Base-by-base conservation (phyloP, 805 yeast species). In the Starmerella sp. region DNA sequence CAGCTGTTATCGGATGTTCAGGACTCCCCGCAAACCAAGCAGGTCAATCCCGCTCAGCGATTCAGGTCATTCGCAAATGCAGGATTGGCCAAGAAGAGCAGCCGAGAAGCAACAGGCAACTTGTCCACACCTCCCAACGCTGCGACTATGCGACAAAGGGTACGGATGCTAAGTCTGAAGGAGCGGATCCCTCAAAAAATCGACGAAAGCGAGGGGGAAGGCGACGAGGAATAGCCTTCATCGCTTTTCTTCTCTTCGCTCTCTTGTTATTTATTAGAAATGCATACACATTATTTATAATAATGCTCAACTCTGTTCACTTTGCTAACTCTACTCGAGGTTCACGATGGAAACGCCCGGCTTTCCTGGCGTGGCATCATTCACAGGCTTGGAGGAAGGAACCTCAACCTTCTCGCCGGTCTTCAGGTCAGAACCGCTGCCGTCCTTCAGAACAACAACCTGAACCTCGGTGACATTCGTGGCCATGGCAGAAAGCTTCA, bases 341-440 rank as follows among this genome's bases (percentile, higher is more conserved):
- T 90, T 90, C 62, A 73, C 79, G 60, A 91, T 76, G 59, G 81
- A 70, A 65, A 91, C 81, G 65, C 95, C 97, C 39, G 98, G 97
- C 62, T 79, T 78, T 58, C 97, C 97, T 48, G 98, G 98, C 60
- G 86, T 83, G 31, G 97, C 90, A 58, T 77, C 77, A 60, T 86
- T 96, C 57, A 86, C 75, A 43, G 82, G 78, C 75, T 86, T 89
- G 48, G 83, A 78, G 53, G 77, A 73, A 38, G 82, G 76, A 60
- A 89, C 76, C 62, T 77, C 84, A 56, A 83, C 84, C 54, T 77
- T 79, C 65, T 81, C 84, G 48, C 86, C 90, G 49, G 90, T 78
- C 51, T 80, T 62, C 54, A 86, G 69, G 64, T 88, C 82, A 58
- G 67, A 75, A 62, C 95, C 97, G 43, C 80, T 71, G 54, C 90